Conservation (phyloP, 176 grass and related monocot species). For the Carex parvula region DNA sequence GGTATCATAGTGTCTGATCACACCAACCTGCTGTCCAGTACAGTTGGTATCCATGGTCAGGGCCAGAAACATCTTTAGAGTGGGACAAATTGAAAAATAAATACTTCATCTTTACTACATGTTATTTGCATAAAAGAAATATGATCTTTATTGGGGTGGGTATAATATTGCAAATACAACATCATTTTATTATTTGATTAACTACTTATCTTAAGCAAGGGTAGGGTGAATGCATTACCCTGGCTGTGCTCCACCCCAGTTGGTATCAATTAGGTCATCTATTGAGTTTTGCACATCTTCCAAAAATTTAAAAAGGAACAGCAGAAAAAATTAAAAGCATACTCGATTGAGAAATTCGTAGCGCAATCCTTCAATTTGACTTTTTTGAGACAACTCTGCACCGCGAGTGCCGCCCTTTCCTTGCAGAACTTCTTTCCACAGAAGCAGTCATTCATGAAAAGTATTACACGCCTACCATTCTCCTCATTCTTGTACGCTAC, state of each 20-base stretch:
- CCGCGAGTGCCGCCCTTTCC: slow-evolving; percentile 69
- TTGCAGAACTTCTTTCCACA: slow-evolving; percentile 87
- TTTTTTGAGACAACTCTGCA: slow-evolving; percentile 68
- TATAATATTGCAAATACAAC: background rate
- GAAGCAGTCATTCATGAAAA: slow-evolving; percentile 84
- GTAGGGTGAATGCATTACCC: background rate
- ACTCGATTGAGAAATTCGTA: slow-evolving; percentile 79
- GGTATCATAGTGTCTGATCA: background rate
- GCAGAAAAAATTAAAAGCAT: slow-evolving; percentile 28
- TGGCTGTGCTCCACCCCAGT: background rate
- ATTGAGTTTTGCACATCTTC: background rate
- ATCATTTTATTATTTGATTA: background rate
- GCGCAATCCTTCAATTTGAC: slow-evolving; percentile 70
- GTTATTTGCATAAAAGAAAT: background rate
- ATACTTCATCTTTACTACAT: background rate
- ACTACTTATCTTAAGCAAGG: background rate
- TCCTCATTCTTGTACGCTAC: slow-evolving; percentile 42
- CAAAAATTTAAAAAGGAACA: background rate
- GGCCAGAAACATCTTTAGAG: background rate
- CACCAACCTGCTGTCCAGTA: background rate
- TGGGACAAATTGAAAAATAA: background rate
- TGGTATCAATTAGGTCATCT: background rate
- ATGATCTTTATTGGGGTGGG: background rate
- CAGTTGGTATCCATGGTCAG: background rate
- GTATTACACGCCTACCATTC: slow-evolving; percentile 67